Base-by-base conservation (phyloP, 2,329 filamentous ascomycete genomes). In the Zarea fungicola region DNA sequence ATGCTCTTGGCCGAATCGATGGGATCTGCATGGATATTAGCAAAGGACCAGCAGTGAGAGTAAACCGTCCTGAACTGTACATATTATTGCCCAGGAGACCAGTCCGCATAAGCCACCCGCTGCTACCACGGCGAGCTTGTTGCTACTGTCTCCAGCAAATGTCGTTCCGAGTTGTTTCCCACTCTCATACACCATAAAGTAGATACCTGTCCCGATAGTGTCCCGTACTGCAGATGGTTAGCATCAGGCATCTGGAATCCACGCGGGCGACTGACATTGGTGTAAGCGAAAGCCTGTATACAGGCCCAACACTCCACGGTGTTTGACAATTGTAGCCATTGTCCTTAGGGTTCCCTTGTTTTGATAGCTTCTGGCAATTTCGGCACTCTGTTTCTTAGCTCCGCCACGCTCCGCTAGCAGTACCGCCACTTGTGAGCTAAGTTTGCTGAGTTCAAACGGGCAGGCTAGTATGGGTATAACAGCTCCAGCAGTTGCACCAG, bases 161-260 rank as follows among this genome's bases (percentile, higher is more conserved):
- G 87, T 89, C 18, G 85, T 87, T 54, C 90, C 77, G 21, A 92
- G 69, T 64, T 93, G 88, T 63, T 95, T 95, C 58, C 83, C 81
- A 63, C 86, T 90, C 67, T 95, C 89, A 64, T 95, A 95, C 25
- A 89, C 91, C 70, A 87, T 88, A 62, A 95, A 95, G 65, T 95
- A 95, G 50, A 92, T 88, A 25, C 82, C 80, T 1, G 89, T 95
- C 47, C 89, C 89, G 52, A 93, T 74, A 1, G 87, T 91, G 66
- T 95, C 89, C 52, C 89, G 80, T 59, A 91, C 87, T 88, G 49
- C 23, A 37, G n/a, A 40, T 23, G 19, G 22, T 54, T 39, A 47
- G 51, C 16, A 51, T 29, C 26, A 39, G 11, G 31, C 11, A 19
- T 37, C 39, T 29, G 25, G 6, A 22, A 32, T 5, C 6, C 16